Base-by-base conservation (phyloP, 2,329 filamentous ascomycete genomes). In the Colletotrichum sp. region DNA sequence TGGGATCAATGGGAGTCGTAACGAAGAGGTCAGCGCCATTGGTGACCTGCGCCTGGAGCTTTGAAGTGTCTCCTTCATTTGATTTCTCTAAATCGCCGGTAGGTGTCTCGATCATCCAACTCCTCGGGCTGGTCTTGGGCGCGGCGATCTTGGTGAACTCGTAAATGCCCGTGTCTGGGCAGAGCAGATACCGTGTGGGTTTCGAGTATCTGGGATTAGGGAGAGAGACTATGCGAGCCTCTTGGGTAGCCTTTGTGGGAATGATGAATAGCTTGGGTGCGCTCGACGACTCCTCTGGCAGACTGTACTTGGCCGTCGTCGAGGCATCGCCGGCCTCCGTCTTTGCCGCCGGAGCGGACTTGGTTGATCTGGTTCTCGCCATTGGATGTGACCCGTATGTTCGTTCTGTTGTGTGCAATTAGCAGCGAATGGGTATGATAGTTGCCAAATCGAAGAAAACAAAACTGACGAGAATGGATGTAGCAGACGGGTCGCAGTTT, bases 1-100 rank as follows among this genome's bases (percentile, higher is more conserved):
- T 80, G 7, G 94, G 90, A 82, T 99, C 97, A 69, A 98, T 87
- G 3, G 92, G 90, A 2, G 97, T 98, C 11, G 96, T 95, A 73
- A 98, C 84, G 78, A 94, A 93, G n/a, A 98, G 85, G 73, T 95
- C 92, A 38, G 95, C 91, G 57, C 88, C 88, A 78, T 92, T 92
- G 38, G 92, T 89, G 29, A 95, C 77, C 31, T 81, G 78, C 36
- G 77, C 76, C 31, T 77, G 76, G 69, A 55, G 68, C 66, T 77
- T 75, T 43, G 75, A 57, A 5, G 59, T 65, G n/a, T 73, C 64
- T 43, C 75, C 78, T 11, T 72, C 67, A 21, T 74, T 70, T 34
- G 74, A 29, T 12, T 78, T 73, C 13, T 80, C 75, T 8, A 78
- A 75, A 6, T 57, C 24, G 34, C 73, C 43, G 59, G 73, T 72